Evolutionary conservation across 331 rosid genomes (phyloP).

Genomic region (Malus hybrid): DNA sequence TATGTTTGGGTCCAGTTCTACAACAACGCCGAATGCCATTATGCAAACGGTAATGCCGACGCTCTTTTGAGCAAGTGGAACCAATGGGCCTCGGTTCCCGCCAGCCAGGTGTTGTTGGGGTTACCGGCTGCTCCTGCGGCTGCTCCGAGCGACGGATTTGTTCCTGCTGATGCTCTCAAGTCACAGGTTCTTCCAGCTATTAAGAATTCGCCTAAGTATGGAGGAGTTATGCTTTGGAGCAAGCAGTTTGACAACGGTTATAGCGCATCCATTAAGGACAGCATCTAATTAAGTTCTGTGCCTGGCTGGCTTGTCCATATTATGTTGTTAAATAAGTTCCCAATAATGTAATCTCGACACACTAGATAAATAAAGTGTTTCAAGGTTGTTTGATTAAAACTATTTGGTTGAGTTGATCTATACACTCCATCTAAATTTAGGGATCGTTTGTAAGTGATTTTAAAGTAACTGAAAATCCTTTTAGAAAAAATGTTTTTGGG

Average conservation of each 20-base stretch:
- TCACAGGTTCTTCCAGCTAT: slow-evolving; percentile 51
- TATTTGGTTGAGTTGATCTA: no score
- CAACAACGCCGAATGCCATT: slow-evolving; percentile 46
- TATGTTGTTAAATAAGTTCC: neutral
- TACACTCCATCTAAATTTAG: no score
- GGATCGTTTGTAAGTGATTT: no score
- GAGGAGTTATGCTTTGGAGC: slow-evolving; percentile 63
- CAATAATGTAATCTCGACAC: no score
- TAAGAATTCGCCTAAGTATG: slow-evolving; percentile 34
- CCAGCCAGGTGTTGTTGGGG: slow-evolving; percentile 42
- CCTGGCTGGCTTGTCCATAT: neutral
- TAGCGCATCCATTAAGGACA: slow-evolving; percentile 29
- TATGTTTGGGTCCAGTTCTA: slow-evolving; percentile 65
- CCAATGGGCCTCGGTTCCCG: slow-evolving; percentile 27
- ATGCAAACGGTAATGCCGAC: slow-evolving; percentile 5
- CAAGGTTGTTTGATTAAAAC: no score
- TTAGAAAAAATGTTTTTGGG: no score
- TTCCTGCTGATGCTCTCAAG: slow-evolving; percentile 27
- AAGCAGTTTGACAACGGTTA: slow-evolving; percentile 29
- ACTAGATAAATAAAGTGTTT: no score
- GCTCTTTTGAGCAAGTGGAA: slow-evolving; percentile 29
- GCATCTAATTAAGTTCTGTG: slow-evolving; percentile 3
- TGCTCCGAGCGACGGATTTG: slow-evolving; percentile 36
- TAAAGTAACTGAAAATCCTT: no score
- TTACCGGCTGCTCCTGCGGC: slow-evolving; percentile 40